Conservation (phyloP, 768 basidiomycete species). For the Piloderma croceum region DNA sequence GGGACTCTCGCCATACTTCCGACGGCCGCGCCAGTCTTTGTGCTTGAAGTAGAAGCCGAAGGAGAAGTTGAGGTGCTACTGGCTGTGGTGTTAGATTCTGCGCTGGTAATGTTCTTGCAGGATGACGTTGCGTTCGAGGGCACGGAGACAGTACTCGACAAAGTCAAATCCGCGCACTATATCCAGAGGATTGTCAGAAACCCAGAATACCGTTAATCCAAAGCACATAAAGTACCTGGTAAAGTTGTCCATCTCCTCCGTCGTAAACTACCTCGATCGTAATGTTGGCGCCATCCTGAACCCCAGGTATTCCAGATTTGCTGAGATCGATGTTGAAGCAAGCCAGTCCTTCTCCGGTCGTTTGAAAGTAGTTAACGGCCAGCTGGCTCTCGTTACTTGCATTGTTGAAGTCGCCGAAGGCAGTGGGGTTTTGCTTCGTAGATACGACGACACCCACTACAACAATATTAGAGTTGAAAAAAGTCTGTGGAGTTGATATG, state of each 20-base stretch:
- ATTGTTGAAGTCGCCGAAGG: slow-evolving; percentile 57
- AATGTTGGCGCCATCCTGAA: slow-evolving; percentile 62
- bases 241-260: slow-evolving; percentile 69
- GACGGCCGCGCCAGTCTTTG: slow-evolving; percentile 13
- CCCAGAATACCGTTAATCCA: slow-evolving; percentile 3
- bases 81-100: slow-evolving; percentile 22
- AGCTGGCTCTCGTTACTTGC: slow-evolving; percentile 29
- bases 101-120: slow-evolving; percentile 31
- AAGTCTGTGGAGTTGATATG: slow-evolving; percentile 1
- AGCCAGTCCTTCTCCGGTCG: slow-evolving; percentile 50
- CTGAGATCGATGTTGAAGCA: slow-evolving; percentile 67
- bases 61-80: slow-evolving; percentile 23
- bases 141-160: slow-evolving; percentile 48
- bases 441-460: slow-evolving; percentile 53
- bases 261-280: slow-evolving; percentile 60
- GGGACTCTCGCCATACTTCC: slow-evolving; percentile 9
- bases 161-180: slow-evolving; percentile 76
- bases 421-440: slow-evolving; percentile 51
- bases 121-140: slow-evolving; percentile 40
- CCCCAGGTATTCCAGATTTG: slow-evolving; percentile 43
- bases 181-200: neutral
- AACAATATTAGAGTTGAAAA: slow-evolving; percentile 9
- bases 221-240: slow-evolving; percentile 43
- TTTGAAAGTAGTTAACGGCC: slow-evolving; percentile 44
- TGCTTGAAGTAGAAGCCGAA: slow-evolving; percentile 7